Base-by-base conservation (phyloP, 768 basidiomycete genomes). In the Exsudoporus frostii region DNA sequence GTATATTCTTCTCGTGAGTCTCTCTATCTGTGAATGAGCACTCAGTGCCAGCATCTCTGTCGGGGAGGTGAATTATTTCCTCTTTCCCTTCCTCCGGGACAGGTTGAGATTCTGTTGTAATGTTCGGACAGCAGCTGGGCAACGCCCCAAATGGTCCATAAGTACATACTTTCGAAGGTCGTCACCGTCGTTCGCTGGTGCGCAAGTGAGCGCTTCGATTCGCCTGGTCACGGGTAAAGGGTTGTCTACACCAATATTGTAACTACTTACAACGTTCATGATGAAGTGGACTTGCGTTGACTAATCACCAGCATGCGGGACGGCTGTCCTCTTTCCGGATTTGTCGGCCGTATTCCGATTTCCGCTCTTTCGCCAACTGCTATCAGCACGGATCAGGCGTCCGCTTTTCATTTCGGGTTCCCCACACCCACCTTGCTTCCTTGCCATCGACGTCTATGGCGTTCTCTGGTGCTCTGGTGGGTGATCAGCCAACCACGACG, bases 391-490 rank as follows among this genome's bases (percentile, higher is more conserved):
- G 22, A 27, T 30, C 38, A 40, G 37, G 37, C 37, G 1, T 9
- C 3, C 27, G 2, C 8, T 5, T n/a, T 51, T 24, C 17, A 19
- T 37, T 19, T 6, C 22, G 8, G 20, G 22, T 20, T 14, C 17
- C 17, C 17, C 20, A 7, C 15, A 51, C 53, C 13, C 20, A 19
- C 9, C 20, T 34, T 29, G 4, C 30, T 45, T 48, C 25, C n/a
- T 40, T 33, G 15, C n/a, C n/a, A 17, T 48, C 39, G 17, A 53
- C 54, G 15, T 50, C 44, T 39, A 94, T 94, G 91, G 81, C 86
- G 7, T 93, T 93, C 71, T 93, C 92, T 66, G 90, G 91, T 61
- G 89, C 90, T 38, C 76, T 94, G 58, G 89, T 89, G 66, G 45
- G 86, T 58, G 30, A 47, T 34, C 10, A 0, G 34, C 34, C 30